phyloP scores from a whole-genome alignment of 2,329 filamentous ascomycete species.

The Laburnicola sp. region DNA sequence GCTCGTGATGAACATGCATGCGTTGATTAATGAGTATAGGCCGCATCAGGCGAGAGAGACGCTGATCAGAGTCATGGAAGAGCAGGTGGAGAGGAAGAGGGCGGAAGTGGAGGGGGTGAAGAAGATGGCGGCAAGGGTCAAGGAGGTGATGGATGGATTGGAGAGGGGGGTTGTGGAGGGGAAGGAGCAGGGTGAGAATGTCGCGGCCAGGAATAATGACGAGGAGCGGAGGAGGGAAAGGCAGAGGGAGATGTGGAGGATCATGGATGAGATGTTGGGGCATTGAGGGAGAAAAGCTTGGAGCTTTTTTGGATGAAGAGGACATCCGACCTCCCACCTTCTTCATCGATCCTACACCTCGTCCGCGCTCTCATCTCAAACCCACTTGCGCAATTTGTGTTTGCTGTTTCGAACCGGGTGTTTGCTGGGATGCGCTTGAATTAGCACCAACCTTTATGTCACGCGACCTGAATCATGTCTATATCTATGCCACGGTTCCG shows the following conservation, averaged over 20 bases:
- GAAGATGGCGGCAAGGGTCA: slow-evolving; percentile 71
- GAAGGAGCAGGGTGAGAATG: slow-evolving; percentile 14
- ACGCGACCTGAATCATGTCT: too few species aligned
- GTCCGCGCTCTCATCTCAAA: too few species aligned
- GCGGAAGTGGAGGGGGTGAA: slow-evolving; percentile 72
- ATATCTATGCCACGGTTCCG: too few species aligned
- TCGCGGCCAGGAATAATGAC: slow-evolving; percentile 20
- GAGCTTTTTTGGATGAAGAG: too few species aligned
- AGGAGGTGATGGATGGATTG: slow-evolving; percentile 71
- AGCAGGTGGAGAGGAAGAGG: slow-evolving; percentile 71
- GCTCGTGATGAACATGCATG: slow-evolving; percentile 87
- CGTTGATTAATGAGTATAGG: slow-evolving; percentile 90
- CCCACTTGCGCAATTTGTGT: too few species aligned
- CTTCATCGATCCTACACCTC: too few species aligned
- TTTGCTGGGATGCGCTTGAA: too few species aligned
- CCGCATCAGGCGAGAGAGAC: slow-evolving; percentile 91
- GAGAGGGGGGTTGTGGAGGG: slow-evolving; percentile 36
- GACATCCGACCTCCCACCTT: too few species aligned
- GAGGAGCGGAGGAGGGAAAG: slow-evolving; percentile 24
- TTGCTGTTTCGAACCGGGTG: too few species aligned
- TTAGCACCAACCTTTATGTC: too few species aligned
- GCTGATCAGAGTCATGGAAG: slow-evolving; percentile 84
- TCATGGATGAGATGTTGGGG: slow-evolving; percentile 40
- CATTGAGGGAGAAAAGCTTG: slow-evolving; percentile 11
- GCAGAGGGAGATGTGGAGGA: slow-evolving; percentile 43